phyloP scores from a whole-genome alignment of 208 protist genomes.

The Novymonas esmeraldas region DNA sequence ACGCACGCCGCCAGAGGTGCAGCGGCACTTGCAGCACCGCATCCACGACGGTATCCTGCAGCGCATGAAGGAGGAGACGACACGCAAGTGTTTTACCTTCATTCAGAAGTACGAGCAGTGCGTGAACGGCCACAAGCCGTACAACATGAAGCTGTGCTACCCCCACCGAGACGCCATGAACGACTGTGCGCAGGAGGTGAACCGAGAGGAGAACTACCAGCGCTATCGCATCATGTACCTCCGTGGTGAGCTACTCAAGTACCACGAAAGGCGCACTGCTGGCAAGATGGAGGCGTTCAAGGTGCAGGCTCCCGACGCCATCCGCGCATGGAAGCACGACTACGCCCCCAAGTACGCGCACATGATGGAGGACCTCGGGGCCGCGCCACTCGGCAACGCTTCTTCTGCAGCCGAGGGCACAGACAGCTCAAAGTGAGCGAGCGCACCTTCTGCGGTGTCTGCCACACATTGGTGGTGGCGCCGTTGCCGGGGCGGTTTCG shows the following conservation, averaged over 20 bases:
- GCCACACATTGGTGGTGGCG: no score
- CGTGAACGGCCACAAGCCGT: constrained; percentile 64
- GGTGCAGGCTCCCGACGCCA: constrained; percentile 64
- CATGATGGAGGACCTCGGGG: constrained; percentile 80
- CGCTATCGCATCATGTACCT: constrained; percentile 82
- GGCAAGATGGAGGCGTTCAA: constrained; percentile 85
- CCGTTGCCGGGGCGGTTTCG: no score
- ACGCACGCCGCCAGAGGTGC: constrained; percentile 63
- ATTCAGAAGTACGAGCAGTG: constrained; percentile 80
- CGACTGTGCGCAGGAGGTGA: constrained; percentile 81
- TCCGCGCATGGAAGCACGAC: constrained; percentile 78
- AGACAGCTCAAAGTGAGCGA: neutral
- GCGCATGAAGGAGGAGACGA: constrained; percentile 89
- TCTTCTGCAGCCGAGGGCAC: neutral
- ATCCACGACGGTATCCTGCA: constrained; percentile 87
- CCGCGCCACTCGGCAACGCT: constrained; percentile 15
- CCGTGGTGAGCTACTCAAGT: constrained; percentile 76
- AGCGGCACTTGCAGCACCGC: constrained; percentile 76
- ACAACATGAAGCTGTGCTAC: constrained; percentile 69
- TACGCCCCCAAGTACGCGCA: constrained; percentile 87
- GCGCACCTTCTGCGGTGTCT: neutral
- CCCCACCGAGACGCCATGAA: constrained; percentile 87
- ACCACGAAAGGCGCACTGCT: constrained; percentile 69
- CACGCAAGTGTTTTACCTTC: constrained; percentile 77
- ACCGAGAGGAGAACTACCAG: constrained; percentile 88